phyloP scores from a whole-genome alignment of 2,329 filamentous ascomycete species.

The Colletotrichum liriopes region DNA sequence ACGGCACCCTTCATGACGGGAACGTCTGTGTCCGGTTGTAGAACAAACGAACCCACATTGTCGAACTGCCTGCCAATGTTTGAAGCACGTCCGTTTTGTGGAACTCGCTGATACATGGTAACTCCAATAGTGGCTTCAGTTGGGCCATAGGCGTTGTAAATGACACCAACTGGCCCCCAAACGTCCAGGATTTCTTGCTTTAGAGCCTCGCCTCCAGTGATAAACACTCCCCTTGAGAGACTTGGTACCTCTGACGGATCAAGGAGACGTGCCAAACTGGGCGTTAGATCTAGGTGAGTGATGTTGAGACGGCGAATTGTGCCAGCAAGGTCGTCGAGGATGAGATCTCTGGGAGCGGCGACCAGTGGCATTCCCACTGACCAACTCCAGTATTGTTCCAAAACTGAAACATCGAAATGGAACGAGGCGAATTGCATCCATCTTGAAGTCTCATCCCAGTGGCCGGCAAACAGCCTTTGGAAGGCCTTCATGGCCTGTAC shows the following conservation, averaged over 20 bases:
- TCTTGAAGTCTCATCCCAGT: conserved; percentile 81
- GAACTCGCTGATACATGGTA: conserved; percentile 89
- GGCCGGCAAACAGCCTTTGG: conserved; percentile 80
- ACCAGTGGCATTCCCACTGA: conserved; percentile 89
- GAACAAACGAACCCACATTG: conserved; percentile 88
- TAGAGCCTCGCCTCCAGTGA: conserved; percentile 90
- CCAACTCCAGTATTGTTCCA: conserved; percentile 98
- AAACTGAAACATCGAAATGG: conserved; percentile 93
- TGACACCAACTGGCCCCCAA: conserved; percentile 85
- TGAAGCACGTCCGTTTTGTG: conserved; percentile 82
- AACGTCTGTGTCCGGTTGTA: conserved; percentile 77
- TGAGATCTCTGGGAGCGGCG: conserved; percentile 84
- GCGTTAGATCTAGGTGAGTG: conserved; percentile 93
- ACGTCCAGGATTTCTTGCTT: conserved; percentile 90
- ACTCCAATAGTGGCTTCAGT: conserved; percentile 95
- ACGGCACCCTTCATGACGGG: conserved; percentile 85
- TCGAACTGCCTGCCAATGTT: conserved; percentile 92
- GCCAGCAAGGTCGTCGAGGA: conserved; percentile 85
- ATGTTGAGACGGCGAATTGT: conserved; percentile 81
- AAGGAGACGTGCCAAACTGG: conserved; percentile 85
- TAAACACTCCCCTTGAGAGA: conserved; percentile 88
- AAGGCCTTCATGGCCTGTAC: conserved; percentile 94
- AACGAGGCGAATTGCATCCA: conserved; percentile 96
- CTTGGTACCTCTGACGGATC: conserved; percentile 86
- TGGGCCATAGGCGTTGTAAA: conserved; percentile 94